Conservation (phyloP, 1,139 yeast species). For the Zygosaccharomyces sapae region DNA sequence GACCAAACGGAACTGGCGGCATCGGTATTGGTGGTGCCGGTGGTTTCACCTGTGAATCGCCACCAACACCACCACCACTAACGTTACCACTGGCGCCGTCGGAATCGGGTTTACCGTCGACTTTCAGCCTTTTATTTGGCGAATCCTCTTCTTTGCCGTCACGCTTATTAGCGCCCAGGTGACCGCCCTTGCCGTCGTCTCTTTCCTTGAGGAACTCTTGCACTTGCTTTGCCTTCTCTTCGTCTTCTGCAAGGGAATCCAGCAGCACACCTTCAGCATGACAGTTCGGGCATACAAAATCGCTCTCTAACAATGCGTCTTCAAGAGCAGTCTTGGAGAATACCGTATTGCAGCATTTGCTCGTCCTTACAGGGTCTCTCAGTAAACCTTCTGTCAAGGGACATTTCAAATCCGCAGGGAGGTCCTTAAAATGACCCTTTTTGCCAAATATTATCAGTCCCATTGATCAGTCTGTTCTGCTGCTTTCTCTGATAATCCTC, state of each 20-base stretch:
- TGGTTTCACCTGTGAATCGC: conserved; percentile 13
- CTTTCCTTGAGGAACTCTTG: conserved; percentile 49
- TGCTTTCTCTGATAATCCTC: conserved; percentile 72
- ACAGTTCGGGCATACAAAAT: conserved; percentile 90
- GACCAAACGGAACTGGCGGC: conserved; percentile 24
- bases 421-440: conserved; percentile 32
- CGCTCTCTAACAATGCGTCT: conserved; percentile 69
- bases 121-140: conserved; percentile 10
- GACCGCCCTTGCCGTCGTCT: conserved; percentile 22
- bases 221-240: conserved; percentile 53
- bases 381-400: conserved; percentile 60
- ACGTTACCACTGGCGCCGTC: background rate
- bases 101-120: conserved; percentile 4
- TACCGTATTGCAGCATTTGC: conserved; percentile 66
- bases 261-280: conserved; percentile 66
- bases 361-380: conserved; percentile 70
- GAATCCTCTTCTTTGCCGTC: conserved; percentile 5
- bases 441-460: conserved; percentile 39
- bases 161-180: background rate
- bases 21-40: conserved; percentile 18
- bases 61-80: background rate
- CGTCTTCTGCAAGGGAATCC: conserved; percentile 64
- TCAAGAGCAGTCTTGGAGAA: conserved; percentile 66
- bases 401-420: conserved; percentile 48
- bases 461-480: conserved; percentile 48